Evolutionary conservation across 2,329 filamentous ascomycete genomes (phyloP), one percentile per base, ranked within the genome.

Genomic region (Lecanicillium sp.): DNA sequence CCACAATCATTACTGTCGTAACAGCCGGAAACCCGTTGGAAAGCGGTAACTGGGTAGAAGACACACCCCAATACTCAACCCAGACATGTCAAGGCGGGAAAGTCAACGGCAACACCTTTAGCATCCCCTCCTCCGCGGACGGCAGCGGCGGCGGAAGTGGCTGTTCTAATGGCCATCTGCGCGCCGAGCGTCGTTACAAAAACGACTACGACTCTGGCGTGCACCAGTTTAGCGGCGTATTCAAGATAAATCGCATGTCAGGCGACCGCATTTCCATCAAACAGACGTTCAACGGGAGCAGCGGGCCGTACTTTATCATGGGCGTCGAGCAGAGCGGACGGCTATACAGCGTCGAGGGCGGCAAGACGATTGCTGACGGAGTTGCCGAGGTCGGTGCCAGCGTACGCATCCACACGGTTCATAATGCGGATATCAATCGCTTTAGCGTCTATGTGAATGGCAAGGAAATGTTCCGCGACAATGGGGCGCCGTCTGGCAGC

Each of bases 361-460:
- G 45, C 14, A 30, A 41, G 29, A 43, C 41, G n/a, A 38, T 51
- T 22, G 49, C 43, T n/a, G 29, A 38, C 1, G 42, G 44, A 16
- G 38, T 46, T 5, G 50, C 45, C 31, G 45, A 32, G 14, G 43
- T 51, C 4, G 47, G 48, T 15, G 11, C 33, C 4, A 45, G 35
- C 22, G 47, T 51, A 6, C 45, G 44, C 36, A 47, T 53, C 41
- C 50, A 53, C 38, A 51, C 47, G 5, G 49, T 53, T 14, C 50
- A 51, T 41, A 39, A 53, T 18, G 41, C 43, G 8, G 32, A 45
- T 3, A 36, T 32, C 11, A 38, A 42, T 15, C 43, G 43, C 25
- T 46, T 43, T 43, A 48, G 45, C 29, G 43, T 53, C 13, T 53
- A 51, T n/a, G 44, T 51, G 33, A 46, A 53, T 35, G 49, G 50